Base-by-base conservation (phyloP, 1,284 basidiomycete species). In the Sanghuangporus sanghuang region DNA sequence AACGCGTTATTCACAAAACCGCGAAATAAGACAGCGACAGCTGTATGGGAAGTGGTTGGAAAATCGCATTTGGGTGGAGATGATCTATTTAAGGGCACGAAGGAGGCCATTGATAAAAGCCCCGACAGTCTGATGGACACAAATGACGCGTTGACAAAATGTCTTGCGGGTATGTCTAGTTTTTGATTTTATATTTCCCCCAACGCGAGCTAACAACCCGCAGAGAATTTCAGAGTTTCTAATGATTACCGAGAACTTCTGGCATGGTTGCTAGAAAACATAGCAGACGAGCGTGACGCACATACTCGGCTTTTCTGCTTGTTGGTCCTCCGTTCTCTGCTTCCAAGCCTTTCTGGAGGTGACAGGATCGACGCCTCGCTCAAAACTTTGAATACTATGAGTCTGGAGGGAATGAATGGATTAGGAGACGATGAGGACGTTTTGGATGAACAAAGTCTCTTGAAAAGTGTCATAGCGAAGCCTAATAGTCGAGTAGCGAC, bases 1-100 rank as follows among this genome's bases (percentile, higher is more conserved):
- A 85, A 86, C 68, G 74, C 96, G 18, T 73, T 96, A 12, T 87
- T 85, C 66, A 87, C 87, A 4, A 91, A 90, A 69, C 76, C 87
- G 3, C 81, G 85, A 54, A 83, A 86, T 66, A 86, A 84, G 68
- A 86, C 85, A 0, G 79, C 83, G 0, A 78, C 81, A 35, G 71
- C 80, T 27, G 83, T 86, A 0, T 94, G 92, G 92, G 83, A 85
- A 63, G 73, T 81, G 12, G 70, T 92, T 27, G 74, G 74, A 27
- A 67, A 73, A 6, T 74, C 74, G 59, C 71, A 66, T 16, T 77
- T 75, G 65, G 76, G 71, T 69, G 61, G 70, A 72, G 57, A 60
- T 52, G 67, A 59, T 56, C 58, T 64, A 39, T 69, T 65, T 27
- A 49, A n/a, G 32, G 68, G 66, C 16, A 67, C 59, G 38, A 63